Conservation (phyloP, 805 yeast genomes). For the Saturnispora galanensis region DNA sequence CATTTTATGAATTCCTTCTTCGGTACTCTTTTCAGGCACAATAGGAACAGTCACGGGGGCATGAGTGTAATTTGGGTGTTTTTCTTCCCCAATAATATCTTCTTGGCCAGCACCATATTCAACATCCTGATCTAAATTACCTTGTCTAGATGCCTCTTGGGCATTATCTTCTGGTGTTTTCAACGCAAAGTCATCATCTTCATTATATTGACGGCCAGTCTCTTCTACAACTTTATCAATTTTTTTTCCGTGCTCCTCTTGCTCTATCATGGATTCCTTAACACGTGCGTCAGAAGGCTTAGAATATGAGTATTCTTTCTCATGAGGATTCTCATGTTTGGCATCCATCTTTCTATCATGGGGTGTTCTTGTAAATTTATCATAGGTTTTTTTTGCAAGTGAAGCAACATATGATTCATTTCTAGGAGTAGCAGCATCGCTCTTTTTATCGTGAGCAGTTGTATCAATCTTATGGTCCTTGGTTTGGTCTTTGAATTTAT, state of each 20-base stretch:
- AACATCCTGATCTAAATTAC: background rate
- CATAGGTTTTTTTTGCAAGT: constrained; percentile 6
- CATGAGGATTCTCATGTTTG: background rate
- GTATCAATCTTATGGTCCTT: background rate
- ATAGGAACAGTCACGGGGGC: constrained; percentile 24
- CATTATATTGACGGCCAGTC: too few relatives aligned
- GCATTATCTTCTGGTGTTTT: background rate
- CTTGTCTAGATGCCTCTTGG: background rate
- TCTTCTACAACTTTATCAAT: too few relatives aligned
- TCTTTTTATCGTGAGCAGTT: background rate
- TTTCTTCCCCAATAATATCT: background rate
- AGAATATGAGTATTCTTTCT: background rate
- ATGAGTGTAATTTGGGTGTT: constrained; percentile 17
- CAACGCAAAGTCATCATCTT: too few relatives aligned
- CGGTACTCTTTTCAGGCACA: constrained; percentile 14
- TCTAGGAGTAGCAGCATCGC: constrained; percentile 8
- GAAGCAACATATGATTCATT: constrained; percentile 5
- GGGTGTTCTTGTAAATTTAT: background rate
- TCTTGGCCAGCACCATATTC: background rate
- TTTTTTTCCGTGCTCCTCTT: background rate
- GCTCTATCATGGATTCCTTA: background rate
- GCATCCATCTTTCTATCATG: background rate
- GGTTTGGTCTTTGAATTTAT: background rate
- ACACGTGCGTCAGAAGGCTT: background rate
- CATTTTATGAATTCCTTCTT: constrained; percentile 4